Conservation (phyloP, 2,329 filamentous ascomycete species). For the Colletotrichum echinochloae region DNA sequence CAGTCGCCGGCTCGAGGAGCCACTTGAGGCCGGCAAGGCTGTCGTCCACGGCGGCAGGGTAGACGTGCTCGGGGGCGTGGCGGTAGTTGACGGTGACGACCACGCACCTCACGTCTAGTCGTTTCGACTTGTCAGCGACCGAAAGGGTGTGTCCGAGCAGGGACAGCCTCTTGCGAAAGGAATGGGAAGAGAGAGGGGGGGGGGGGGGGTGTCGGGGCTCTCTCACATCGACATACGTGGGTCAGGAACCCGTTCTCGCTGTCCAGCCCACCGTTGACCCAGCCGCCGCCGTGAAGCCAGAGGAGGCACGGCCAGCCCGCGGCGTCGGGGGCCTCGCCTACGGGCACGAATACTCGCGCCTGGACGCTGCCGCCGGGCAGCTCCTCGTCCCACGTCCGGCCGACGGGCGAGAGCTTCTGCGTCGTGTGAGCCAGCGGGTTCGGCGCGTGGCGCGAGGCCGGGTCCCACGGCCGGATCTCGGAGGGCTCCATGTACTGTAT, state of each 20-base stretch:
- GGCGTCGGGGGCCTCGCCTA: constrained; percentile 40
- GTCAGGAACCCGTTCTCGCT: constrained; percentile 51
- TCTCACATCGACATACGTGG: constrained; percentile 45
- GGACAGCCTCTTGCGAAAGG: background rate
- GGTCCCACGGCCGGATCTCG: constrained; percentile 51
- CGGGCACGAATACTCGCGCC: constrained; percentile 50
- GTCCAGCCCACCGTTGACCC: constrained; percentile 51
- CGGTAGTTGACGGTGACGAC: constrained; percentile 51
- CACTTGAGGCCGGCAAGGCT: constrained; percentile 49
- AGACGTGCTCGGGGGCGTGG: constrained; percentile 52
- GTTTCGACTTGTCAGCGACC: background rate
- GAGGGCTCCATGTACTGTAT: constrained; percentile 52
- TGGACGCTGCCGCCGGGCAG: constrained; percentile 45
- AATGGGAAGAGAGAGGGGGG: too few relatives aligned
- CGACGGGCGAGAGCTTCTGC: constrained; percentile 16
- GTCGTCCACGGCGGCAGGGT: constrained; percentile 51
- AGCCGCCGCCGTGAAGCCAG: constrained; percentile 56
- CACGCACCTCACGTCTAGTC: constrained; percentile 44
- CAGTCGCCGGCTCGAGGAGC: constrained; percentile 41
- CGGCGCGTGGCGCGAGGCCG: constrained; percentile 1
- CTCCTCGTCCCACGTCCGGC: constrained; percentile 24
- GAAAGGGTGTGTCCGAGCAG: too few relatives aligned
- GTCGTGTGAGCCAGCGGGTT: constrained; percentile 19
- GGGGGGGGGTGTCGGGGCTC: too few relatives aligned
- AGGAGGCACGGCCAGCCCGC: constrained; percentile 52